Conservation (phyloP, 495 filamentous ascomycete genomes). For the Xanthoparmelia taractica region DNA sequence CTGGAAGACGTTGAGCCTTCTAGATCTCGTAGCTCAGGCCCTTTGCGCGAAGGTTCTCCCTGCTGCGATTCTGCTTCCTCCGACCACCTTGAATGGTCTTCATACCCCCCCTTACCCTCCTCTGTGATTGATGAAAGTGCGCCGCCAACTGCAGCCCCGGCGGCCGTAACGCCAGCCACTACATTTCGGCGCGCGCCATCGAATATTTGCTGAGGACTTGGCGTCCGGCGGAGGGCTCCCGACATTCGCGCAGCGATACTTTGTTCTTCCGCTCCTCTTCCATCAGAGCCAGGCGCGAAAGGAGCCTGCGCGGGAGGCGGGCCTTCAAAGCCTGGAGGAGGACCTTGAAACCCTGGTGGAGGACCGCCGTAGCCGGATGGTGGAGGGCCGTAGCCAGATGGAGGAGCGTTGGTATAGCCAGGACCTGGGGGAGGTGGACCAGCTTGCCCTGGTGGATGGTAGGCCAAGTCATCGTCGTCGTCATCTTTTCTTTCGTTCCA, state of each 20-base stretch:
- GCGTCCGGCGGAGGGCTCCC: conserved; percentile 75
- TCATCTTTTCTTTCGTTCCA: conserved; percentile 78
- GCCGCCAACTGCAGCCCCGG: conserved; percentile 67
- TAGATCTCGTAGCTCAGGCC: conserved; percentile 21
- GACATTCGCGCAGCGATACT: conserved; percentile 71
- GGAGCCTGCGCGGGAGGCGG: conserved; percentile 25
- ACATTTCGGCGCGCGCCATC: conserved; percentile 70
- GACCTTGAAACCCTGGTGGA: conserved; percentile 35
- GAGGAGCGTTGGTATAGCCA: conserved; percentile 19
- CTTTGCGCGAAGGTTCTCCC: conserved; percentile 28
- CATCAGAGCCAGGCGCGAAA: conserved; percentile 22
- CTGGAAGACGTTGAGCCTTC: conserved; percentile 15
- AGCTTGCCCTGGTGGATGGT: conserved; percentile 20
- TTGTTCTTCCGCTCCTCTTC: conserved; percentile 38
- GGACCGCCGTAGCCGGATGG: conserved; percentile 28
- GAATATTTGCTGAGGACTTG: conserved; percentile 82
- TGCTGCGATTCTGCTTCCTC: conserved; percentile 59
- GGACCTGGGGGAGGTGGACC: conserved; percentile 39
- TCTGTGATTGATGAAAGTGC: conserved; percentile 80
- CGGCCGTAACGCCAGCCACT: conserved; percentile 70
- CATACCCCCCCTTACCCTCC: conserved; percentile 70
- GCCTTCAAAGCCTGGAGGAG: conserved; percentile 26
- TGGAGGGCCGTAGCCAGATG: conserved; percentile 14
- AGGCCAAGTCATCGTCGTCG: conserved; percentile 54
- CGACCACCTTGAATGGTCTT: conserved; percentile 77